These are phyloP conservation scores for Aspergillus fumigatiaffinis DNA, from an alignment of 2,329 filamentous ascomycete species.

Conservation along the genomic window DNA sequence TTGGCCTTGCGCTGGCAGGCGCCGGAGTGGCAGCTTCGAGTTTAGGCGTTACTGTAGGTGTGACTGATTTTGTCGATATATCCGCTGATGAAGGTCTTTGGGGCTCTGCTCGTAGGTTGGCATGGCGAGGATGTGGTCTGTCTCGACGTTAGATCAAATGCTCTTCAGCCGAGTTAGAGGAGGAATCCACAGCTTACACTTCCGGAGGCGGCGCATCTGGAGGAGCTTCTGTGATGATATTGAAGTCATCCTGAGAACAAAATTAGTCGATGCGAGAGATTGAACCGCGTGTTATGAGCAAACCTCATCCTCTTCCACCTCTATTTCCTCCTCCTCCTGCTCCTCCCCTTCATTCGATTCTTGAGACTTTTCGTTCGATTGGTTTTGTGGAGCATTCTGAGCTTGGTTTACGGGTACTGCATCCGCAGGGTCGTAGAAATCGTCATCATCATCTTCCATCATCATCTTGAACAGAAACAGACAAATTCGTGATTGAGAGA, in stretches of 20 bases:
- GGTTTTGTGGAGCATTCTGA: conserved; percentile 26
- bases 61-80: conserved; percentile 30
- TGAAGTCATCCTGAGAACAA: conserved; percentile 42
- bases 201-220: conserved; percentile 37
- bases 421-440: conserved; percentile 44
- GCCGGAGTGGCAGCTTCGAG: conserved; percentile 30
- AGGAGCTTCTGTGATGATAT: conserved; percentile 48
- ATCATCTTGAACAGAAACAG: conserved; percentile 13
- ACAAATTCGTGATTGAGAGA: conserved; percentile 1
- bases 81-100: conserved; percentile 34
- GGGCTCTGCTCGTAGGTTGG: conserved; percentile 31
- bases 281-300: conserved; percentile 1
- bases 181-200: conserved; percentile 27
- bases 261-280: conserved; percentile 9
- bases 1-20: conserved; percentile 31
- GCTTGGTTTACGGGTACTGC: conserved; percentile 27
- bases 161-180: background rate
- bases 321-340: conserved; percentile 39
- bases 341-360: conserved; percentile 33
- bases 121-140: conserved; percentile 40
- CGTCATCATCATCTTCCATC: conserved; percentile 48
- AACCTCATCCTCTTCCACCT: conserved; percentile 37
- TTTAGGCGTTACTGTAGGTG: conserved; percentile 31
- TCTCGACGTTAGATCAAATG: conserved; percentile 14
- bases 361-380: conserved; percentile 26